phyloP scores from a whole-genome alignment of 169 alveolate genomes.

The Blepharisma undulans region DNA sequence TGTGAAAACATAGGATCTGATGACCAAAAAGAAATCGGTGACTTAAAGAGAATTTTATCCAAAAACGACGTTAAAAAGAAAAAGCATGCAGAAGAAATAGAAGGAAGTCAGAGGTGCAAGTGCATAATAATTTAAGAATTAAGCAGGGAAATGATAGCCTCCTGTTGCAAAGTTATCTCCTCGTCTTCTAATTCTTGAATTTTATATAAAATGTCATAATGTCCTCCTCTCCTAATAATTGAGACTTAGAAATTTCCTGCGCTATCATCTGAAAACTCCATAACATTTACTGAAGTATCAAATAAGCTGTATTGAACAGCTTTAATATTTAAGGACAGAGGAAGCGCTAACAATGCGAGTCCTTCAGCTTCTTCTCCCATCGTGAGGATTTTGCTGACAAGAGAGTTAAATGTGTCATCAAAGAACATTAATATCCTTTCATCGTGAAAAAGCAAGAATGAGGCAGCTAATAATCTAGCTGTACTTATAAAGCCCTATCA shows the following conservation, averaged over 20 bases:
- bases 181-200: constrained; percentile 14
- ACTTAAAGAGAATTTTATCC: not conserved
- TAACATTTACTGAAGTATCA: not conserved
- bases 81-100: not conserved
- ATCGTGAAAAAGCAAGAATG: not conserved
- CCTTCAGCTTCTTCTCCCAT: constrained; percentile 38
- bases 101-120: not conserved
- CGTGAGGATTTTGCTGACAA: not conserved
- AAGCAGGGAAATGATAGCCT: not conserved
- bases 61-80: not conserved
- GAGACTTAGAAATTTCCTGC: not conserved
- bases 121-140: not conserved
- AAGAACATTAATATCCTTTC: not conserved
- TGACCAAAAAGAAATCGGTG: not conserved
- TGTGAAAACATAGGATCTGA: not conserved
- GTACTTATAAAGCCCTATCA: not conserved
- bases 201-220: constrained; percentile 2
- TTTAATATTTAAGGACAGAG: not conserved
- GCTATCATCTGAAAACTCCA: not conserved
- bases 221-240: constrained; percentile 28
- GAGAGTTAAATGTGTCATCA: not conserved
- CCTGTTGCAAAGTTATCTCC: not conserved
- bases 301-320: constrained; percentile 19
- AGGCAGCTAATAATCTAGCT: not conserved
- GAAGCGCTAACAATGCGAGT: not conserved